These are phyloP conservation scores for Aspergillus carlsbadensis DNA, from an alignment of 495 filamentous ascomycete species.

Conservation along the genomic window DNA sequence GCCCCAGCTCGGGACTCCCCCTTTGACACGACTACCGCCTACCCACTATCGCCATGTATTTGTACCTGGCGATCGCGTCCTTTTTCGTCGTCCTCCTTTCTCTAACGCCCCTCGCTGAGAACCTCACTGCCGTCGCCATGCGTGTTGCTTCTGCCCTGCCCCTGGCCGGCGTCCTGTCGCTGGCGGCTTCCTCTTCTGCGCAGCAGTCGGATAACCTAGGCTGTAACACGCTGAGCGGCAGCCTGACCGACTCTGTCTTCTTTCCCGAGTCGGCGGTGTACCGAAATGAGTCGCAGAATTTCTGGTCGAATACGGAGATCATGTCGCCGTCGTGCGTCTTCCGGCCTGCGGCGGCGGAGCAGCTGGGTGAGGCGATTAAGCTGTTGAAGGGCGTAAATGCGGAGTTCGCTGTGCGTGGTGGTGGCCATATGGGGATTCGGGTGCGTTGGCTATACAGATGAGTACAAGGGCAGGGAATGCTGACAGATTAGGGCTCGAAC, in stretches of 20 bases:
- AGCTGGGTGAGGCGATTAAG: conserved; percentile 28
- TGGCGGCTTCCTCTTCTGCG: conserved; percentile 7
- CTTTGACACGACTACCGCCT: not conserved
- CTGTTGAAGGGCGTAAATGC: conserved; percentile 32
- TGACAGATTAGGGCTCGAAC: conserved; percentile 31
- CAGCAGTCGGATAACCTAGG: conserved; percentile 5
- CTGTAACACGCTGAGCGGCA: conserved; percentile 21
- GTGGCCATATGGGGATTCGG: conserved; percentile 39
- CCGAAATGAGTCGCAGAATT: conserved; percentile 31
- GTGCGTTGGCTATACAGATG: no score
- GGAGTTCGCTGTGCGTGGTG: conserved; percentile 37
- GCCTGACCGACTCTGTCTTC: conserved; percentile 24
- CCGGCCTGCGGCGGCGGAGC: conserved; percentile 26
- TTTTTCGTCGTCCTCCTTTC: not conserved
- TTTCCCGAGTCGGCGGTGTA: conserved; percentile 25
- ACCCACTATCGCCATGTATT: not conserved
- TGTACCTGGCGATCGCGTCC: conserved; percentile 1
- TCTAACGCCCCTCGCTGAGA: not conserved
- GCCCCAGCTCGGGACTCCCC: no score
- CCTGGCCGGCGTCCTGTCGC: conserved; percentile 18
- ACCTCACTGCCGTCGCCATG: conserved; percentile 14
- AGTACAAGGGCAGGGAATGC: no score
- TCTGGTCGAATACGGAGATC: conserved; percentile 40
- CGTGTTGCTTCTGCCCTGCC: conserved; percentile 21
- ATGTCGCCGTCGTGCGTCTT: conserved; percentile 35